Percentiles rank a stretch among this genome's conserved stretches.
Conservation (phyloP, 768 basidiomycete species). For the Tulasnella sp. region DNA sequence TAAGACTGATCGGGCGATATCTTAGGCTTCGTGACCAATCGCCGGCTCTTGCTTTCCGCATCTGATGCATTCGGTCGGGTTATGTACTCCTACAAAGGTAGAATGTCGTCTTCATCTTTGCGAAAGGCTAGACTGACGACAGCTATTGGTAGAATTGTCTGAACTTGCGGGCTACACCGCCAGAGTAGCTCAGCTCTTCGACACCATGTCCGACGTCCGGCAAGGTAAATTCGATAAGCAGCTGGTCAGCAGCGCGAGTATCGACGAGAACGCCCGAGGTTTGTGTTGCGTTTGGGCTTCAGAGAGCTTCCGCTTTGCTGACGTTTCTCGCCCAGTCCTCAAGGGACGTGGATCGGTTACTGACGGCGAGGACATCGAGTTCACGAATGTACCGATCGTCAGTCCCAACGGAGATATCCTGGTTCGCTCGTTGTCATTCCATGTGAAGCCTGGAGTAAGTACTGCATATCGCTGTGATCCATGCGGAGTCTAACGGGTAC, state of each 20-base stretch:
- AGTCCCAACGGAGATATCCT: slow-evolving; percentile 94
- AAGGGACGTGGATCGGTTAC: slow-evolving; percentile 69
- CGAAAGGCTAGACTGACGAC: neutral
- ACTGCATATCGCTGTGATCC: neutral
- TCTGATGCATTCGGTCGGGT: slow-evolving; percentile 88
- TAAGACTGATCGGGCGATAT: neutral
- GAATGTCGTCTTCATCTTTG: neutral
- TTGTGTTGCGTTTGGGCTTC: slow-evolving; percentile 15
- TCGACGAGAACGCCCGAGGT: slow-evolving; percentile 72
- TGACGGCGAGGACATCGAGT: slow-evolving; percentile 81
- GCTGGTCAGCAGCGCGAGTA: slow-evolving; percentile 63
- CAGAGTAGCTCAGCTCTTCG: slow-evolving; percentile 78
- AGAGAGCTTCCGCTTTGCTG: neutral
- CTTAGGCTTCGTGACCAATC: slow-evolving; percentile 92
- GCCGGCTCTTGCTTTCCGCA: slow-evolving; percentile 78
- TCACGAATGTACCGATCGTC: slow-evolving; percentile 89
- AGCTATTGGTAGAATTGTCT: slow-evolving; percentile 53
- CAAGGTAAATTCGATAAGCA: slow-evolving; percentile 83
- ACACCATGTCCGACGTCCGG: slow-evolving; percentile 83
- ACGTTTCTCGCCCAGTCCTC: slow-evolving; percentile 46
- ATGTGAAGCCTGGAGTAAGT: slow-evolving; percentile 76
- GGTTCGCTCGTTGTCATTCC: slow-evolving; percentile 75
- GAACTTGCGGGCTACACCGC: slow-evolving; percentile 95
- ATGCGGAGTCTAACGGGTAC: neutral
- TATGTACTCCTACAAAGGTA: slow-evolving; percentile 89